Base-by-base conservation (phyloP, 495 filamentous ascomycete genomes). In the Aspergillus cristatus region DNA sequence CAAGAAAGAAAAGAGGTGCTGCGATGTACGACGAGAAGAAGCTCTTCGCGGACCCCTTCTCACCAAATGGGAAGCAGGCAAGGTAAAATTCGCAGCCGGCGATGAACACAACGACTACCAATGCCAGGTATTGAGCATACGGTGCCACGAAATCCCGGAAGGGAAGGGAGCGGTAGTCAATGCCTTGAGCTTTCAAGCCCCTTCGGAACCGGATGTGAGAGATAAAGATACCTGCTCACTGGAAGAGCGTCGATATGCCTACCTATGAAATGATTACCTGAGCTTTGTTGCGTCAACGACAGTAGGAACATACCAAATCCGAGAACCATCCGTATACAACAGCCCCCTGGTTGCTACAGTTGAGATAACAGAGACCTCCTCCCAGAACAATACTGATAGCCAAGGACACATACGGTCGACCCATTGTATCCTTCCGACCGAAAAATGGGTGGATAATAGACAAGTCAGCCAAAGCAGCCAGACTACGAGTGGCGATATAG, bases 151-250 rank as follows among this genome's bases (percentile, higher is more conserved):
- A 39, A 3, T 71, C 70, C 37, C 66, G 58, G 50, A 75, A 82
- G 2, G 78, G 78, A 2, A 81, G 57, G 20, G 68, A 64, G 1
- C 54, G 48, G 5, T 63, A 50, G 30, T 48, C 48, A 32, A 73
- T 69, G 1, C 76, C 76, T 41, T 82, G 77, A 0, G 55, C 68
- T 30, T 54, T 53, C 49, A 76, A 65, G 0, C 72, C 77, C 3
- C 61, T 45, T 17, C 78, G 68, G 51, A 81, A 80, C 29, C 74
- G 71, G 37, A 84, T 75, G 44, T 82, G 77, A 7, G 75, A 72
- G 40, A 82, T 69, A 34, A 65, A 69, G 38, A 82, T 81, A 12
- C 67, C 62, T 1, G 58, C 75, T 79, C 75, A 57, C 31, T 57
- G 48, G 29, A 57, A 57, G 3, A 54, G 43, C 2, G 54, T 54